phyloP scores from a whole-genome alignment of 306 rosid species.

The barrel medic (Medicago truncatula) region MtrunA17r5.0-ANR NC_053048.1:45850001-45850500 shows the following conservation, averaged over 20 bases:
- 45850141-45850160: constrained; percentile 2
- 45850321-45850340: constrained; percentile 18
- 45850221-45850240: background rate
- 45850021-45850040: constrained; percentile 19
- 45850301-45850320: constrained; percentile 15
- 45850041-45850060: constrained; percentile 1
- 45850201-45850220: constrained; percentile 19
- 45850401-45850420: constrained; percentile 45
- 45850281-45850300: constrained; percentile 42
- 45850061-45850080: background rate
- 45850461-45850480: constrained; percentile 62
- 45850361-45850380: constrained; percentile 48
- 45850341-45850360: constrained; percentile 42
- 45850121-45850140: constrained; percentile 26
- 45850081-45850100: constrained; percentile 5
- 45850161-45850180: constrained; percentile 13
- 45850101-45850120: constrained; percentile 36
- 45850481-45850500: constrained; percentile 37
- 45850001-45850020: constrained; percentile 16
- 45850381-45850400: constrained; percentile 24
- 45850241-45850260: constrained; percentile 42
- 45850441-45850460: constrained; percentile 32
- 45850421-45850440: constrained; percentile 45
- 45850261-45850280: constrained; percentile 32
- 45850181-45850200: background rate